A percentile compares a stretch with the other conserved stretches of the same genome.
These are phyloP conservation scores for Kwoniella bestiolae DNA, from an alignment of 768 basidiomycete genomes.

Conservation along the genomic window DNA sequence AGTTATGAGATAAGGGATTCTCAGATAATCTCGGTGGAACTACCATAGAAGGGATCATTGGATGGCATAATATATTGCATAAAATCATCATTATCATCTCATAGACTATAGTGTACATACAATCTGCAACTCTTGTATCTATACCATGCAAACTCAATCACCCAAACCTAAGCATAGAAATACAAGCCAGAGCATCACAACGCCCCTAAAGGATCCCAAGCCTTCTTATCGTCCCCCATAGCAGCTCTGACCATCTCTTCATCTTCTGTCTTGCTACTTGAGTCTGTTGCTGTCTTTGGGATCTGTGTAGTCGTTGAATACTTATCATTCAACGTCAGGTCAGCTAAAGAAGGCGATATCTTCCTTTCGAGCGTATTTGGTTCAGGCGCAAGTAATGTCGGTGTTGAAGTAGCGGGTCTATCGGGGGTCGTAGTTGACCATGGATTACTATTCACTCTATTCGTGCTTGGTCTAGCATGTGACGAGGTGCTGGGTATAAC, in stretches of 20 bases:
- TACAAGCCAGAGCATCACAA: too few species aligned
- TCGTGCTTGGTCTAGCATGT: neutral
- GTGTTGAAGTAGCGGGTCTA: neutral
- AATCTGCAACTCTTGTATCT: too few species aligned
- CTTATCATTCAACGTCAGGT: neutral
- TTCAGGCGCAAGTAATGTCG: constrained; percentile 1
- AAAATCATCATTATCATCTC: neutral
- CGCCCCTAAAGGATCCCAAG: constrained; percentile 54
- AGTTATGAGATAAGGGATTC: too few species aligned
- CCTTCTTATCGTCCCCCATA: constrained; percentile 48
- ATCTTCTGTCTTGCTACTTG: neutral
- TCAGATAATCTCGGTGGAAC: too few species aligned
- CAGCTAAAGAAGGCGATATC: neutral
- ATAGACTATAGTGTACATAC: neutral
- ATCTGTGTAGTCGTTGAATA: neutral
- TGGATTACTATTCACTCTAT: neutral
- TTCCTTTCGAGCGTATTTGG: neutral
- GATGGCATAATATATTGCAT: too few species aligned
- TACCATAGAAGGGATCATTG: too few species aligned
- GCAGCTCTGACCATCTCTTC: constrained; percentile 38
- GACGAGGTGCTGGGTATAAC: neutral
- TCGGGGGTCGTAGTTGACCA: neutral
- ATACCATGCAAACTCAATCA: too few species aligned
- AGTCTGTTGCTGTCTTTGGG: neutral
- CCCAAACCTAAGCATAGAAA: too few species aligned